Percentiles rank a stretch among this genome's conserved stretches.
Evolutionary conservation across 768 basidiomycete species (phyloP).

Genomic region (Russula ochroleuca): DNA sequence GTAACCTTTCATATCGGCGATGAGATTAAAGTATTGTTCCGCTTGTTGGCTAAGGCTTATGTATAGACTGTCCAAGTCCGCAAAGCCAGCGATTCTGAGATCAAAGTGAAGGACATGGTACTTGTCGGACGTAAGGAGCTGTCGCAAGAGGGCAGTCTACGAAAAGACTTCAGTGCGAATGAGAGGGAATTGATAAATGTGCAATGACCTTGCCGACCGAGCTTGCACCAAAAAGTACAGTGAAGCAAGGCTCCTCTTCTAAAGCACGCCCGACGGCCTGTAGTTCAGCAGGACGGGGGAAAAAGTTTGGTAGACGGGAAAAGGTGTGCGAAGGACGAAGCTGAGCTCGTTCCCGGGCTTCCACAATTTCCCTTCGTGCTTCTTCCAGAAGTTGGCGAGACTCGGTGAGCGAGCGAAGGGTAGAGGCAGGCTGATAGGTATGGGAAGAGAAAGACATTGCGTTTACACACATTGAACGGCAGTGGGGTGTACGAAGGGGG

Average conservation of each 20-base stretch:
- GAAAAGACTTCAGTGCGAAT: conserved; percentile 1
- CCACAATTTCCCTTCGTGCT: conserved; percentile 67
- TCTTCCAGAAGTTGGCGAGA: conserved; percentile 73
- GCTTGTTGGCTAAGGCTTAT: conserved; percentile 73
- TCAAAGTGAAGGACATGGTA: conserved; percentile 85
- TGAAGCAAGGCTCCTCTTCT: conserved; percentile 72
- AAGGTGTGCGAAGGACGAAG: conserved; percentile 73
- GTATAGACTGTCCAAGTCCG: conserved; percentile 74
- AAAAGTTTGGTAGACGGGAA: conserved; percentile 69
- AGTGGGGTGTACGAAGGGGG: conserved; percentile 23
- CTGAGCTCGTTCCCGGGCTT: conserved; percentile 61
- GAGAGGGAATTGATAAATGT: not conserved
- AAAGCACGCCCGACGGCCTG: conserved; percentile 60
- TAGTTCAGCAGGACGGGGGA: conserved; percentile 62
- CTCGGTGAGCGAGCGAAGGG: conserved; percentile 74
- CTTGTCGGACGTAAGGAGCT: conserved; percentile 61
- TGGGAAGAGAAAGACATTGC: conserved; percentile 25
- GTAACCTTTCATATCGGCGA: conserved; percentile 57
- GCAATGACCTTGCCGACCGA: conserved; percentile 67
- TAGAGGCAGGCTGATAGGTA: conserved; percentile 61
- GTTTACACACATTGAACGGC: conserved; percentile 9
- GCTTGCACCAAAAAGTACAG: conserved; percentile 74
- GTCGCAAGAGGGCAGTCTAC: conserved; percentile 72
- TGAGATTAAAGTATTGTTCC: conserved; percentile 71
- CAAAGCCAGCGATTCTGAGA: conserved; percentile 78